These are phyloP conservation scores for Metroxylon sagu DNA, from an alignment of 176 grass and related monocot genomes.

Conservation along the genomic window DNA sequence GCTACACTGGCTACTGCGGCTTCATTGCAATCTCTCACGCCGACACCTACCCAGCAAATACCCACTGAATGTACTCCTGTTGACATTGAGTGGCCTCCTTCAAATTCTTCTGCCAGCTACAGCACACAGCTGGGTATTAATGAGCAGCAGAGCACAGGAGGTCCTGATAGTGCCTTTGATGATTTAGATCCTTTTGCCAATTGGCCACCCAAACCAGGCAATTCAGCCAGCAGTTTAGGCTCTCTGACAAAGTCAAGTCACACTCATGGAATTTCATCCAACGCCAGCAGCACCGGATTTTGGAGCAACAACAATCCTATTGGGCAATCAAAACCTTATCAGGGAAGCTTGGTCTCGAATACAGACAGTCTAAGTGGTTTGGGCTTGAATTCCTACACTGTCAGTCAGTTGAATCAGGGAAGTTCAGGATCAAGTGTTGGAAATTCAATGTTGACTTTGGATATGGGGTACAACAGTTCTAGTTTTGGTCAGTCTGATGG, in stretches of 20 bases:
- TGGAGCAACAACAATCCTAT: constrained; percentile 30
- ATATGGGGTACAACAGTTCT: constrained; percentile 21
- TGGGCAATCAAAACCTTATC: constrained; percentile 43
- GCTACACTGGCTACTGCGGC: constrained; percentile 10
- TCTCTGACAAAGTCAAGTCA: constrained; percentile 16
- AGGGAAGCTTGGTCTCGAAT: constrained; percentile 32
- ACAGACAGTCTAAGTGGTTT: constrained; percentile 25
- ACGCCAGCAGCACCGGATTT: constrained; percentile 25
- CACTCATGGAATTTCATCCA: constrained; percentile 35
- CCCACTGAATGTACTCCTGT: constrained; percentile 58
- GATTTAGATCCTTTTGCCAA: constrained; percentile 94
- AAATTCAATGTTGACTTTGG: constrained; percentile 21
- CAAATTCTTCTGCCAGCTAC: constrained; percentile 52
- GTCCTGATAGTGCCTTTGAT: constrained; percentile 32
- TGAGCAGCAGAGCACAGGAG: constrained; percentile 39
- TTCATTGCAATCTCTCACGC: constrained; percentile 34
- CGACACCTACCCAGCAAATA: constrained; percentile 33
- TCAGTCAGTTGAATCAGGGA: constrained; percentile 31
- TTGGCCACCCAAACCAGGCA: constrained; percentile 72
- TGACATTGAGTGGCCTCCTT: constrained; percentile 88
- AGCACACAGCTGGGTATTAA: constrained; percentile 24
- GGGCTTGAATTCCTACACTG: constrained; percentile 27
- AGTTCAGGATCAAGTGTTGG: constrained; percentile 37
- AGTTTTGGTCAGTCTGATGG: constrained; percentile 21
- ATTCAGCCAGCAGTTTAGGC: constrained; percentile 22